Percentiles rank a stretch among this genome's conserved stretches.
These are phyloP conservation scores for Rhizomucor miehei DNA, from an alignment of 371 early-diverging fungal genomes.

Conservation along the genomic window DNA sequence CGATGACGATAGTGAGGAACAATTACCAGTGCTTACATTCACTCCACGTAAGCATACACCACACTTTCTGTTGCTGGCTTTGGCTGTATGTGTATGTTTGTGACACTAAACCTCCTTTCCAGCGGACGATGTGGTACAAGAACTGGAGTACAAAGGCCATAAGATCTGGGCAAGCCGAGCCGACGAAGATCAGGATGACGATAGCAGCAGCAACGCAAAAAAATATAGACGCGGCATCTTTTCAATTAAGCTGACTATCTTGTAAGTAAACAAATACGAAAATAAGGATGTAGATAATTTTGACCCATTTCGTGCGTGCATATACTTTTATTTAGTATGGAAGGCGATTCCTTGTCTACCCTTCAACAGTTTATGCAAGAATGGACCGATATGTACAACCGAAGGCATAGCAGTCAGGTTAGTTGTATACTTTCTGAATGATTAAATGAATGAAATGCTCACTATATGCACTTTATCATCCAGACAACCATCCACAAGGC, in stretches of 20 bases:
- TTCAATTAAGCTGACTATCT: slow-evolving; percentile 12
- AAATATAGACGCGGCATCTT: too few relatives aligned
- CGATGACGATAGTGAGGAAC: slow-evolving; percentile 5
- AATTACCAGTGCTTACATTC: slow-evolving; percentile 16
- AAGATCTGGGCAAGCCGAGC: slow-evolving; percentile 7
- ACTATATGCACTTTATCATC: slow-evolving; percentile 1
- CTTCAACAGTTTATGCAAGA: slow-evolving; percentile 30
- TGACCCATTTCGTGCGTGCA: too few relatives aligned
- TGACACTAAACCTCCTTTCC: too few relatives aligned
- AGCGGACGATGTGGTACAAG: slow-evolving; percentile 16
- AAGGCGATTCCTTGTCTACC: slow-evolving; percentile 14
- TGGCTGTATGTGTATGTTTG: background rate
- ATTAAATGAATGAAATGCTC: background rate
- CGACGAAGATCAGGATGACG: too few relatives aligned
- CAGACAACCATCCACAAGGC: slow-evolving; percentile 13
- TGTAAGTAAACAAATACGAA: slow-evolving; percentile 8
- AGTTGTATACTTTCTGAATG: too few relatives aligned
- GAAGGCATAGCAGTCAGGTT: slow-evolving; percentile 11
- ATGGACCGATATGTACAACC: slow-evolving; percentile 27
- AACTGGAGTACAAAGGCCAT: slow-evolving; percentile 25
- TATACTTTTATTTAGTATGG: slow-evolving; percentile 26
- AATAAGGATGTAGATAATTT: background rate
- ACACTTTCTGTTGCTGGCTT: background rate
- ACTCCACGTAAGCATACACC: slow-evolving; percentile 27
- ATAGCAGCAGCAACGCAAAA: background rate